Conservation (phyloP, 306 rosid species). For the Coriaria nepalensis region DNA sequence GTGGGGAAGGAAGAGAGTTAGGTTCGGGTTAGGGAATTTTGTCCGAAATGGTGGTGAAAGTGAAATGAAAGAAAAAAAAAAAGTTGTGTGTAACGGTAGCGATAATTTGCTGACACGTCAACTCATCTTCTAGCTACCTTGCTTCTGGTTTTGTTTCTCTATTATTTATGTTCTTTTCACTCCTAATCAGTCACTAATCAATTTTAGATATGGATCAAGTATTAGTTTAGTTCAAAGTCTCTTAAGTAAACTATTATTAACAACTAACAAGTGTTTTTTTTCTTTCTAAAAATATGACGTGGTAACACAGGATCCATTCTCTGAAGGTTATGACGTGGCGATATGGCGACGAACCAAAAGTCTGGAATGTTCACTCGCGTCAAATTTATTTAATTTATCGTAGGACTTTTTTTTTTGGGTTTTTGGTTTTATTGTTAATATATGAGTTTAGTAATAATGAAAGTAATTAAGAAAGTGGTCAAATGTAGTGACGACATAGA, state of each 20-base stretch:
- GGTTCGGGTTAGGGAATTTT: conserved; percentile 55
- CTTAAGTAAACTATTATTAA: not conserved
- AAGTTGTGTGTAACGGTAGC: conserved; percentile 5
- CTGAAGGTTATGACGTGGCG: not conserved
- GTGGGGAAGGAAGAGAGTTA: conserved; percentile 12
- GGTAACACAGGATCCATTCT: not conserved
- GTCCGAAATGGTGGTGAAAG: conserved; percentile 13
- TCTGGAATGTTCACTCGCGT: not conserved
- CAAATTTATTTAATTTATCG: too few relatives aligned
- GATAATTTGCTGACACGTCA: conserved; percentile 18
- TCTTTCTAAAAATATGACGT: not conserved
- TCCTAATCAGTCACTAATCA: not conserved
- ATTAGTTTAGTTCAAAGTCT: not conserved
- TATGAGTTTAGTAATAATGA: too few relatives aligned
- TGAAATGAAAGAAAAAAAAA: conserved; percentile 10
- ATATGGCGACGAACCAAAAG: not conserved
- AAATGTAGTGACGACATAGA: too few relatives aligned
- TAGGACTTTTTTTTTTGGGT: too few relatives aligned
- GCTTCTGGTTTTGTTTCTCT: not conserved
- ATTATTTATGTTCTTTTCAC: not conserved
- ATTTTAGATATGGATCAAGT: not conserved
- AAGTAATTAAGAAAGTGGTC: too few relatives aligned
- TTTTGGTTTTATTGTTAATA: too few relatives aligned
- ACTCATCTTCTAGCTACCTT: not conserved
- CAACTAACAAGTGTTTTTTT: not conserved